These are phyloP conservation scores for Cardiospermum halicacabum DNA, from an alignment of 345 rosid genomes.

Conservation along the genomic window DNA sequence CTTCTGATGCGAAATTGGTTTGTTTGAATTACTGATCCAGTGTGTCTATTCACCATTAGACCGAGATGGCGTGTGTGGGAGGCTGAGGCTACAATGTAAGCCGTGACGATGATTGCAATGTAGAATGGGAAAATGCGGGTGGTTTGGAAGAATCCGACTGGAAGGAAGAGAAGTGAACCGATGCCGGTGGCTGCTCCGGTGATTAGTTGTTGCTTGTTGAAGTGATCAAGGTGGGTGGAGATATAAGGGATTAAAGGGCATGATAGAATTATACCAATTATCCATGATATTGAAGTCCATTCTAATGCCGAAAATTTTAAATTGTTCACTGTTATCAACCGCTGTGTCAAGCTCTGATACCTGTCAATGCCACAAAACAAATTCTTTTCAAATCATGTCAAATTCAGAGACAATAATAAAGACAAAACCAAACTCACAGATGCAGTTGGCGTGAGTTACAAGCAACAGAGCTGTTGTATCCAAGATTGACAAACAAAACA, in stretches of 20 bases:
- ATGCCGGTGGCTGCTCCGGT: conserved; percentile 41
- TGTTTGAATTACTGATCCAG: conserved; percentile 25
- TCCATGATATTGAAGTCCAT: conserved; percentile 63
- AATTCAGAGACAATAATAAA: too few relatives aligned
- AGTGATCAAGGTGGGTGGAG: conserved; percentile 39
- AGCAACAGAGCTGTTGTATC: conserved; percentile 19
- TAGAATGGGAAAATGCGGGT: conserved; percentile 44
- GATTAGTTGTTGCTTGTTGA: conserved; percentile 26
- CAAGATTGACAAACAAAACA: background rate
- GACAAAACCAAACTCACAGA: conserved; percentile 30
- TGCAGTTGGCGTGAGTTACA: conserved; percentile 31
- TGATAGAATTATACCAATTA: conserved; percentile 36
- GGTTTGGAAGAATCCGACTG: conserved; percentile 40
- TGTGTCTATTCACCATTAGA: conserved; percentile 38
- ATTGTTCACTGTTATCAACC: conserved; percentile 14
- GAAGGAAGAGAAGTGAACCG: conserved; percentile 54
- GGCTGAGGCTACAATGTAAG: conserved; percentile 35
- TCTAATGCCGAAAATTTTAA: conserved; percentile 41
- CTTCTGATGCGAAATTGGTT: conserved; percentile 29
- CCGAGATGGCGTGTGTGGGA: conserved; percentile 56
- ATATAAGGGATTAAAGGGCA: conserved; percentile 27
- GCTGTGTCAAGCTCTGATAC: conserved; percentile 29
- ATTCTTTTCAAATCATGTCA: too few relatives aligned
- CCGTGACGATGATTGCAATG: conserved; percentile 29
- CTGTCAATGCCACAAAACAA: too few relatives aligned